Evolutionary conservation across 345 rosid genomes (phyloP).

Genomic region (Eutrema heterophyllum): DNA sequence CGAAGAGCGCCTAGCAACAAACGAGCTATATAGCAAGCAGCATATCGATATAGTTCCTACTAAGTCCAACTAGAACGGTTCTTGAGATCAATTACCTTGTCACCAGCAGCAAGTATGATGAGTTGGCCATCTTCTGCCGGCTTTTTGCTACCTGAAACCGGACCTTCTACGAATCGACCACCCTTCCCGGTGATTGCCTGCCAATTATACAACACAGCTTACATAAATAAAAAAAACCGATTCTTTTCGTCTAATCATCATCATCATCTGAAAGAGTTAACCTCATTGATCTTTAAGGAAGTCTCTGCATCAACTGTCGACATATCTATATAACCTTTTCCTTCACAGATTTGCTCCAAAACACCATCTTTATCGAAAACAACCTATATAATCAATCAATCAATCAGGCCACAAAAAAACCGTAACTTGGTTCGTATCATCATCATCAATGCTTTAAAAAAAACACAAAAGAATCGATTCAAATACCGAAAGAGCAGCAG

Average conservation of each 20-base stretch:
- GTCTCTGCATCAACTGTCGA: constrained; percentile 91
- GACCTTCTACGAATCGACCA: constrained; percentile 82
- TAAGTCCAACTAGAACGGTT: not conserved
- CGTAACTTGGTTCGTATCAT: not conserved
- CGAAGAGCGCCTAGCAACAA: constrained; percentile 52
- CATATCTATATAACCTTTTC: constrained; percentile 91
- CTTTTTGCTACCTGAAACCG: constrained; percentile 94
- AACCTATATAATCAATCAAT: constrained; percentile 44
- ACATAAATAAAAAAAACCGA: not conserved
- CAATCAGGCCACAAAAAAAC: not conserved
- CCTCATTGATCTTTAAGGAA: constrained; percentile 69
- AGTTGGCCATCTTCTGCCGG: constrained; percentile 98
- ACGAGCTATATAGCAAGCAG: not conserved
- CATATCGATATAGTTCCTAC: not conserved
- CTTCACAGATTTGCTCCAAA: constrained; percentile 59
- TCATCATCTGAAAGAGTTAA: constrained; percentile 12
- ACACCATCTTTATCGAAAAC: constrained; percentile 82
- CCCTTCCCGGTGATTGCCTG: constrained; percentile 81
- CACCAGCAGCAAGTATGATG: constrained; percentile 91
- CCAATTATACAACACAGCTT: not conserved
- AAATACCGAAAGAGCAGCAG: constrained; percentile 75
- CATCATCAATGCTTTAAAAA: not conserved
- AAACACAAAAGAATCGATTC: not conserved
- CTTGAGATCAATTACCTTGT: constrained; percentile 48
- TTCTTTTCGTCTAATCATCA: not conserved